phyloP scores from a whole-genome alignment of 495 filamentous ascomycete genomes.

The Trichocladium uniseriatum region DNA sequence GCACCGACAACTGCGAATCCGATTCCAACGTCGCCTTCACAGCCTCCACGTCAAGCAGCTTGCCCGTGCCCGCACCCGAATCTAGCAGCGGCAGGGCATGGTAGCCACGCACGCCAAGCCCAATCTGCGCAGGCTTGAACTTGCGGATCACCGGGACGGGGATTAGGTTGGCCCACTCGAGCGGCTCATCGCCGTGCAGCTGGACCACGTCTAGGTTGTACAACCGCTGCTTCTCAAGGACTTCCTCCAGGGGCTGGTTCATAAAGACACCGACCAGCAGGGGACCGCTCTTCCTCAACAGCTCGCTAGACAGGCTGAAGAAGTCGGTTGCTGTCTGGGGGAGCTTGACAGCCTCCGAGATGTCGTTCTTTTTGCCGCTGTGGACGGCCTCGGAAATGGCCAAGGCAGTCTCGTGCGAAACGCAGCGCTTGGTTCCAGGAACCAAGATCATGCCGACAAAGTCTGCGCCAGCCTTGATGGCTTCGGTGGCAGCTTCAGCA shows the following conservation, averaged over 20 bases:
- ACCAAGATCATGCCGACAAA: slow-evolving; percentile 89
- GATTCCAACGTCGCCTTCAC: slow-evolving; percentile 53
- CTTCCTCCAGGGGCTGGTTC: slow-evolving; percentile 74
- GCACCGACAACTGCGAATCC: slow-evolving; percentile 52
- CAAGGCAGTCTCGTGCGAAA: slow-evolving; percentile 65
- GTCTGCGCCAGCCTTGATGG: slow-evolving; percentile 83
- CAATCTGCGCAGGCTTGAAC: slow-evolving; percentile 63
- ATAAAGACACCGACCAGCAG: slow-evolving; percentile 90
- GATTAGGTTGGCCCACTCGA: slow-evolving; percentile 82
- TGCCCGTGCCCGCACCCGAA: slow-evolving; percentile 72
- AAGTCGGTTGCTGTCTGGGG: slow-evolving; percentile 33
- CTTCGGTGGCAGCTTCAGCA: slow-evolving; percentile 66
- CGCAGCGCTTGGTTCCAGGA: slow-evolving; percentile 65
- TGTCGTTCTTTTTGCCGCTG: slow-evolving; percentile 14
- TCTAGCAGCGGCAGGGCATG: slow-evolving; percentile 79
- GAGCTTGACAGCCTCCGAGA: slow-evolving; percentile 8
- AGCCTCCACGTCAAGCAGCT: slow-evolving; percentile 56
- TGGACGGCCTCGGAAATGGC: slow-evolving; percentile 75
- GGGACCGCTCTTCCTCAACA: slow-evolving; percentile 42
- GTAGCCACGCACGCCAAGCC: slow-evolving; percentile 64
- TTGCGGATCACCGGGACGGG: slow-evolving; percentile 83
- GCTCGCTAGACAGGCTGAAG: slow-evolving; percentile 32
- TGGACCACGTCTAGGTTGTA: slow-evolving; percentile 86
- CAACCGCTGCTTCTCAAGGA: slow-evolving; percentile 63
- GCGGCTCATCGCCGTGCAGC: slow-evolving; percentile 80